phyloP scores from a whole-genome alignment of 257 asterid species.

The Solanum paucissectum region DNA sequence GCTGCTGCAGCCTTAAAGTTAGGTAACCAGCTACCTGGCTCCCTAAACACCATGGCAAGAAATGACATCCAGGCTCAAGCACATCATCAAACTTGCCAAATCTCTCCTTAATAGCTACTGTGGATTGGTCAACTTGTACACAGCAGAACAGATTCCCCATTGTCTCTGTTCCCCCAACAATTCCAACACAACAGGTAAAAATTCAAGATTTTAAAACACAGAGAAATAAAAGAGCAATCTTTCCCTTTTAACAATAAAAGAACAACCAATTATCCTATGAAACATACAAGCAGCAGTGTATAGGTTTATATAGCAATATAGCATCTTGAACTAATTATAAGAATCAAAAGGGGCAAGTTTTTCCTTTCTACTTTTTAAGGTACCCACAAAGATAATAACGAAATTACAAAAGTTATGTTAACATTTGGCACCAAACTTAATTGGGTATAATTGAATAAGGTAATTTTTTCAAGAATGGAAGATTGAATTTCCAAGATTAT shows the following conservation, averaged over 20 bases:
- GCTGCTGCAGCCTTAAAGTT: conserved; percentile 31
- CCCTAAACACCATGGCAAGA: conserved; percentile 37
- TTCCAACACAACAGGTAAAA: not conserved
- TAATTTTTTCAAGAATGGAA: not conserved
- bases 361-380: not conserved
- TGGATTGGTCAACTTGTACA: conserved; percentile 33
- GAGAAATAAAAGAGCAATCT: not conserved
- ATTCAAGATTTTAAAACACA: not conserved
- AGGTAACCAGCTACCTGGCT: conserved; percentile 24
- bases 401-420: not conserved
- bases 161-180: not conserved
- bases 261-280: not conserved
- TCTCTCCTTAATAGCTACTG: conserved; percentile 22
- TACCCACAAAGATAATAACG: not conserved
- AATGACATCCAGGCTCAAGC: conserved; percentile 41
- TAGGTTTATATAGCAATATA: no score
- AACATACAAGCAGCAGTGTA: not conserved
- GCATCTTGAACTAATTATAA: not conserved
- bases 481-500: not conserved
- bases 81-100: conserved; percentile 34
- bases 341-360: not conserved
- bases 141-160: conserved; percentile 30
- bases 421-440: not conserved
- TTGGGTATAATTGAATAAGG: not conserved
- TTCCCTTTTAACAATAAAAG: not conserved